Percentiles rank a stretch among this genome's conserved stretches.
phyloP scores from a whole-genome alignment of 352 stramenopile species.

The Pythium oligandrum region DNA sequence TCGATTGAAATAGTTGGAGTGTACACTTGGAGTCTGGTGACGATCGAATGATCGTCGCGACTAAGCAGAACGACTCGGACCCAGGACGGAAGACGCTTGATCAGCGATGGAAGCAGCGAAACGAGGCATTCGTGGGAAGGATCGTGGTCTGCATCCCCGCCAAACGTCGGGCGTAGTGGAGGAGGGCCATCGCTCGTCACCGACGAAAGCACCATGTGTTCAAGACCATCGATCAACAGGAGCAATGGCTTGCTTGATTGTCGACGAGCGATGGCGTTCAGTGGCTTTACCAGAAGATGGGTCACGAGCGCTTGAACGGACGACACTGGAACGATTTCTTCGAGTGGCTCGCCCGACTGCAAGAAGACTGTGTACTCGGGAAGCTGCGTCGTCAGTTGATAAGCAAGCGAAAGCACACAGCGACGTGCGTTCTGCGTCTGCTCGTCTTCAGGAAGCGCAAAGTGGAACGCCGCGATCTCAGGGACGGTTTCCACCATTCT shows the following conservation, averaged over 20 bases:
- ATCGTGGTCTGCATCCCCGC: neutral
- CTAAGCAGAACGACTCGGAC: constrained; percentile 63
- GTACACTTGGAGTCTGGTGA: constrained; percentile 54
- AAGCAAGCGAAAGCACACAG: constrained; percentile 64
- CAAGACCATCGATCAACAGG: constrained; percentile 60
- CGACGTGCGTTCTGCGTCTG: constrained; percentile 63
- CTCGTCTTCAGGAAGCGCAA: constrained; percentile 66
- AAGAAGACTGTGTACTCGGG: constrained; percentile 61
- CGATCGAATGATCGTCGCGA: constrained; percentile 52
- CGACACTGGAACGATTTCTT: constrained; percentile 74
- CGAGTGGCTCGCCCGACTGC: constrained; percentile 60
- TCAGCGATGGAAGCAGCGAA: constrained; percentile 42
- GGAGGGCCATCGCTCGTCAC: constrained; percentile 3
- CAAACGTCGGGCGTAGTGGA: constrained; percentile 8
- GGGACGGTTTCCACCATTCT: constrained; percentile 62
- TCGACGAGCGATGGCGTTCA: constrained; percentile 56
- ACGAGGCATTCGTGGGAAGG: constrained; percentile 49
- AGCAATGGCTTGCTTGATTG: constrained; percentile 50
- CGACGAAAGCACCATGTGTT: constrained; percentile 33
- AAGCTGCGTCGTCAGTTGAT: constrained; percentile 73
- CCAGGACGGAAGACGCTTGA: constrained; percentile 54
- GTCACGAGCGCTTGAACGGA: constrained; percentile 47
- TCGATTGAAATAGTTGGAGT: constrained; percentile 41
- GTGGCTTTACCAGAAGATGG: constrained; percentile 49
- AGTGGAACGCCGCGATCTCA: constrained; percentile 72